A percentile compares a stretch with the other conserved stretches of the same genome.
phyloP scores from a whole-genome alignment of 345 rosid genomes.

The Linum trigynum region DNA sequence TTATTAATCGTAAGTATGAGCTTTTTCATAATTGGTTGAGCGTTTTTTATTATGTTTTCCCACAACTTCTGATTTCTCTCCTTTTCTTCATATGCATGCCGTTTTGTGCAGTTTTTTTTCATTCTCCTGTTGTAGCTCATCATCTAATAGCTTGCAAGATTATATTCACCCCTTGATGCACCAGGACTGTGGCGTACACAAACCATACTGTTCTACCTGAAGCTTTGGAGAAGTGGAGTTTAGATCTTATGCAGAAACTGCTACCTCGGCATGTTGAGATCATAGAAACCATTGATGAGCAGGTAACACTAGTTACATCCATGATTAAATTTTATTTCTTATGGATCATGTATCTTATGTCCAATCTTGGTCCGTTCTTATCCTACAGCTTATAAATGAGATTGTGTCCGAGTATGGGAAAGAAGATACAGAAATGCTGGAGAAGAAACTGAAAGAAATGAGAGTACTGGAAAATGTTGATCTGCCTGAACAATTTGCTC shows the following conservation, averaged over 20 bases:
- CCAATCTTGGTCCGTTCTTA: constrained; percentile 14
- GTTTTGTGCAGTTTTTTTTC: background rate
- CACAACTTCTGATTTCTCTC: background rate
- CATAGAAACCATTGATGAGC: constrained; percentile 72
- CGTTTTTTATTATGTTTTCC: background rate
- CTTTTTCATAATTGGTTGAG: background rate
- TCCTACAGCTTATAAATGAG: constrained; percentile 43
- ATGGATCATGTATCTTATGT: constrained; percentile 1
- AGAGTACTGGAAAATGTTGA: constrained; percentile 72
- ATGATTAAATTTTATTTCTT: constrained; percentile 5
- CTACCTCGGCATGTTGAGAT: constrained; percentile 75
- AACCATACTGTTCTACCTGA: constrained; percentile 83
- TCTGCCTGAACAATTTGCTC: constrained; percentile 52
- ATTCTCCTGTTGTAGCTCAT: background rate
- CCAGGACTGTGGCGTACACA: constrained; percentile 74
- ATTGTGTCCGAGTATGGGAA: constrained; percentile 58
- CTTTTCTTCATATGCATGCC: background rate
- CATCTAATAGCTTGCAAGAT: too few species aligned
- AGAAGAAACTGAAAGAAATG: constrained; percentile 59
- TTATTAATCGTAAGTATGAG: too few species aligned
- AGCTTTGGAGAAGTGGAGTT: constrained; percentile 86
- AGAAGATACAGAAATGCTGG: constrained; percentile 38
- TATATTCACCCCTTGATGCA: constrained; percentile 10
- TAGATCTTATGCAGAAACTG: constrained; percentile 66
- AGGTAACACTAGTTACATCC: constrained; percentile 31